Evolutionary conservation across 306 rosid species (phyloP).

Genomic region (Trifolium repens): DNA sequence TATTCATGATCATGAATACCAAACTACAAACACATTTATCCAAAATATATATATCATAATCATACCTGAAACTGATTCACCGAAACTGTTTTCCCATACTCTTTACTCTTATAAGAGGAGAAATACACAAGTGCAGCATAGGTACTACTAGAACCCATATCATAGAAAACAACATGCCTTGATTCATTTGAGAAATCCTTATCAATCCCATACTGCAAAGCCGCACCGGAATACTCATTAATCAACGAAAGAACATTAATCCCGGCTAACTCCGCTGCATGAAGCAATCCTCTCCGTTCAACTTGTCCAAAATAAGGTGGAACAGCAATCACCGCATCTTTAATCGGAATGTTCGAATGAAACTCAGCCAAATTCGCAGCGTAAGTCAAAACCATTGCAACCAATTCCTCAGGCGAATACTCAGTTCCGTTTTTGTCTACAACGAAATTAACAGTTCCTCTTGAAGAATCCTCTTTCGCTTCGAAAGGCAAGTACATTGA

Average conservation of each 20-base stretch:
- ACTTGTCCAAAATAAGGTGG: constrained; percentile 97
- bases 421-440: constrained; percentile 54
- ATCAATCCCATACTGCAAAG: constrained; percentile 95
- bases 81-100: constrained; percentile 75
- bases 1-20: constrained; percentile 4
- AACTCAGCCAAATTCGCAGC: constrained; percentile 77
- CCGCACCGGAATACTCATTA: constrained; percentile 96
- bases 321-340: constrained; percentile 85
- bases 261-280: constrained; percentile 86
- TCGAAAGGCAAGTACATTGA: constrained; percentile 79
- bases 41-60: constrained; percentile 44
- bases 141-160: constrained; percentile 95
- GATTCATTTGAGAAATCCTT: constrained; percentile 89
- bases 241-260: constrained; percentile 80
- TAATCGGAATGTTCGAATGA: constrained; percentile 79
- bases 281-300: constrained; percentile 76
- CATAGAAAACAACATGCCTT: constrained; percentile 85
- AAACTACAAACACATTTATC: not conserved
- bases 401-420: constrained; percentile 77
- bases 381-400: constrained; percentile 81
- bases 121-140: constrained; percentile 87
- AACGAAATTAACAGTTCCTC: constrained; percentile 64
- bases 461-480: constrained; percentile 62
- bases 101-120: constrained; percentile 79
- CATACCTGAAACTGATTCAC: constrained; percentile 95